Evolutionary conservation across 805 yeast species (phyloP).

Genomic region (Ogataea populi-albae): DNA sequence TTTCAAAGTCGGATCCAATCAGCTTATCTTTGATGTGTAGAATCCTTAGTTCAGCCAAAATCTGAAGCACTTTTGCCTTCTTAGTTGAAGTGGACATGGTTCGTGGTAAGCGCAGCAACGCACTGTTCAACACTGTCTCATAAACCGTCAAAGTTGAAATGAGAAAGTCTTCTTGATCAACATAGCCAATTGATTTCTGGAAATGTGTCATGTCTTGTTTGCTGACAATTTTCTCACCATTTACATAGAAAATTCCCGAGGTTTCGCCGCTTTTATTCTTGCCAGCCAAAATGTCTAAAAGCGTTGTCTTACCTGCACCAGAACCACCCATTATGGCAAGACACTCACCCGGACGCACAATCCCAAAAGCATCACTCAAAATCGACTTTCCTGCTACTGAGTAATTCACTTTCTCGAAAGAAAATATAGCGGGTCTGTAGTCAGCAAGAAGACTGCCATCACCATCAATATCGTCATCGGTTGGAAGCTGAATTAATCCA

Average conservation of each 20-base stretch:
- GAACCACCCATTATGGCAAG: conserved; percentile 98
- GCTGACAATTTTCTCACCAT: conserved; percentile 52
- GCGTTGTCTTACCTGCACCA: conserved; percentile 96
- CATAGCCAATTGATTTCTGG: conserved; percentile 80
- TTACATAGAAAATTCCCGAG: conserved; percentile 67
- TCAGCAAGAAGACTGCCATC: conserved; percentile 39
- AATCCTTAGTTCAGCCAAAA: conserved; percentile 81
- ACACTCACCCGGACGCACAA: conserved; percentile 83
- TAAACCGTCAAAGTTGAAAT: conserved; percentile 93
- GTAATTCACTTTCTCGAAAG: conserved; percentile 74
- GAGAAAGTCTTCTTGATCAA: conserved; percentile 90
- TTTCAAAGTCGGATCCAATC: conserved; percentile 82
- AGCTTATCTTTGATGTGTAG: conserved; percentile 76
- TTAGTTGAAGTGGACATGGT: conserved; percentile 73
- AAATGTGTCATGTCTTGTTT: conserved; percentile 41
- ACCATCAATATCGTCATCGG: conserved; percentile 36
- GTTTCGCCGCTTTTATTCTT: conserved; percentile 76
- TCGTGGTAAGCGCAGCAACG: conserved; percentile 80
- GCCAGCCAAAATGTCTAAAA: conserved; percentile 86
- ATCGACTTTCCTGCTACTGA: conserved; percentile 51
- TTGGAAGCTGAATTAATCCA: conserved; percentile 22
- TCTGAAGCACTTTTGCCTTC: conserved; percentile 76
- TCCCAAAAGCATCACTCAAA: conserved; percentile 64
- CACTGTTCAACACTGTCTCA: conserved; percentile 92
- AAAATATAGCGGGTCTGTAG: conserved; percentile 65